These are phyloP conservation scores for Nyssa sinensis DNA, from an alignment of 148 eudicot genomes.

Conservation along the genomic window DNA sequence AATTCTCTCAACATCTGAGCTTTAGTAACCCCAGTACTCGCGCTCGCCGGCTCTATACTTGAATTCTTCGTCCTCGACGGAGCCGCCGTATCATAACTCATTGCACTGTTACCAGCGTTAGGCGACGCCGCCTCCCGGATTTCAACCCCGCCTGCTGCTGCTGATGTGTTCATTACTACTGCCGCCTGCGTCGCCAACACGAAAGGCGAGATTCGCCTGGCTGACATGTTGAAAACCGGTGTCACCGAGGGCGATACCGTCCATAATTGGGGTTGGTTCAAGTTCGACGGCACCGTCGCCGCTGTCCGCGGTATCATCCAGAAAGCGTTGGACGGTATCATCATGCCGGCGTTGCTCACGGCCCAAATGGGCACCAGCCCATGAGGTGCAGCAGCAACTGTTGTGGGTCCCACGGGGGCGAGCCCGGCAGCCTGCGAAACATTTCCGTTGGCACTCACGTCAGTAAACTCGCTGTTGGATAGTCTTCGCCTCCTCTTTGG, in stretches of 20 bases:
- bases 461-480: slow-evolving; percentile 11
- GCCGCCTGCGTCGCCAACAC: no score
- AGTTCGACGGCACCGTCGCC: slow-evolving; percentile 7
- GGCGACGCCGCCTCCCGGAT: neutral
- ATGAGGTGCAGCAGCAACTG: slow-evolving; percentile 11
- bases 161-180: no score
- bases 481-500: slow-evolving; percentile 17
- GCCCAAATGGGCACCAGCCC: slow-evolving; percentile 41
- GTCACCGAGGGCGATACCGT: slow-evolving; percentile 25
- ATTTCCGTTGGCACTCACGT: slow-evolving; percentile 13
- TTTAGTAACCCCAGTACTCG: neutral
- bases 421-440: slow-evolving; percentile 20
- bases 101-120: slow-evolving; percentile 9
- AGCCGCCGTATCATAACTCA: slow-evolving; percentile 1
- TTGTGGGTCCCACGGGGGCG: slow-evolving; percentile 24
- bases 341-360: slow-evolving; percentile 17
- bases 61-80: slow-evolving; percentile 12
- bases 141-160: neutral
- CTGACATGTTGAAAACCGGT: slow-evolving; percentile 15
- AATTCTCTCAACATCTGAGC: slow-evolving; percentile 31
- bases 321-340: slow-evolving; percentile 30
- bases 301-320: slow-evolving; percentile 31
- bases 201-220: no score
- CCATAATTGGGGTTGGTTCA: slow-evolving; percentile 35
- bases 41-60: slow-evolving; percentile 27